Percentiles rank a stretch among this genome's conserved stretches.
These are phyloP conservation scores for Trichoderma endophyticum DNA, from an alignment of 2,329 filamentous ascomycete genomes.

Conservation along the genomic window DNA sequence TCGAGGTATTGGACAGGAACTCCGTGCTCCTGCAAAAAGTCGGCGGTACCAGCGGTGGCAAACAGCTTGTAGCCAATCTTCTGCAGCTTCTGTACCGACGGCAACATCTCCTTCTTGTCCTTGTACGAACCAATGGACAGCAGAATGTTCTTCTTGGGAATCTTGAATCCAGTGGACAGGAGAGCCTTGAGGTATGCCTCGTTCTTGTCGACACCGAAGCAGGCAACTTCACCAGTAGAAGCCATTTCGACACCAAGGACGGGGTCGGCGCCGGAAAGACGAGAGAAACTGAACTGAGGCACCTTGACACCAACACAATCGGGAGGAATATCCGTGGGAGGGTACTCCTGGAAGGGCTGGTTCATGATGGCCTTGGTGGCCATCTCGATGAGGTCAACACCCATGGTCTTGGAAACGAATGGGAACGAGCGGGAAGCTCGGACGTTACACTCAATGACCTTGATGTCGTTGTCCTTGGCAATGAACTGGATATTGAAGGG, in stretches of 20 bases:
- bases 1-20: slow-evolving; percentile 93
- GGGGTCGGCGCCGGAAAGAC: slow-evolving; percentile 91
- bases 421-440: slow-evolving; percentile 94
- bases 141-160: slow-evolving; percentile 92
- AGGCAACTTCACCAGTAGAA: slow-evolving; percentile 96
- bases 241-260: slow-evolving; percentile 99
- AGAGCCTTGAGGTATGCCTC: slow-evolving; percentile 97
- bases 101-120: slow-evolving; percentile 96
- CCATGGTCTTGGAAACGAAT: slow-evolving; percentile 98
- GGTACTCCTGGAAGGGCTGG: slow-evolving; percentile 77
- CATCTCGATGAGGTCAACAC: slow-evolving; percentile 96
- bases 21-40: slow-evolving; percentile 91
- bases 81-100: slow-evolving; percentile 84
- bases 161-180: slow-evolving; percentile 91
- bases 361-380: slow-evolving; percentile 95
- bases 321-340: slow-evolving; percentile 68
- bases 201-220: slow-evolving; percentile 92
- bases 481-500: slow-evolving; percentile 99
- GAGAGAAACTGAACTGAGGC: slow-evolving; percentile 97
- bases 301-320: slow-evolving; percentile 96
- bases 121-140: slow-evolving; percentile 96
- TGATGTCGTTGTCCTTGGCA: slow-evolving; percentile 98
- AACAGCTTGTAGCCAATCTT: slow-evolving; percentile 93
- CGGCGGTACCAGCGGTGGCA: slow-evolving; percentile 91
- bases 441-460: slow-evolving; percentile 99